Evolutionary conservation across 2,329 filamentous ascomycete species (phyloP).

Genomic region (Colletotrichum liriopes): DNA sequence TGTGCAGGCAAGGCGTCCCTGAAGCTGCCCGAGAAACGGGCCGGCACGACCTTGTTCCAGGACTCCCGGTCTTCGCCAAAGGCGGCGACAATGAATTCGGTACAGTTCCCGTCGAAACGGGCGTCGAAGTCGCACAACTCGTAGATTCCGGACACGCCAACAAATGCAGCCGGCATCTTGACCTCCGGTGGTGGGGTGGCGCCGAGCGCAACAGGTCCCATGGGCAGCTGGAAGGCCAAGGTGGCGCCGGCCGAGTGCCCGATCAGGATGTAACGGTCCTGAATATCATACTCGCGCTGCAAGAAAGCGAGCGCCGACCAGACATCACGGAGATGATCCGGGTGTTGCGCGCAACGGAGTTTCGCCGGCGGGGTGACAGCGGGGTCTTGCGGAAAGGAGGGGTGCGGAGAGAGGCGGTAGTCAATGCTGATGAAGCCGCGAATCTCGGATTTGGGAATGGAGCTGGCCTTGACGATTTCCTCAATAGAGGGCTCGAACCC

Average conservation of each 20-base stretch:
- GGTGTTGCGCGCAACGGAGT: conserved; percentile 66
- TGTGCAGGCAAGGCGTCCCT: conserved; percentile 54
- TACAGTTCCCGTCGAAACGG: conserved; percentile 65
- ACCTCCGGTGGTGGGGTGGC: conserved; percentile 47
- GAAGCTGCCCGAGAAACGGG: conserved; percentile 60
- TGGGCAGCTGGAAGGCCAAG: conserved; percentile 73
- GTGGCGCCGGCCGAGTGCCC: conserved; percentile 78
- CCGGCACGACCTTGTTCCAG: conserved; percentile 73
- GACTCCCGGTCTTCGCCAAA: conserved; percentile 68
- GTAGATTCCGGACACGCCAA: conserved; percentile 78
- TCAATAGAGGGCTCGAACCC: conserved; percentile 63
- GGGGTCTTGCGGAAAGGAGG: conserved; percentile 58
- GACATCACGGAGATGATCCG: conserved; percentile 73
- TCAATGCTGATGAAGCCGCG: conserved; percentile 76
- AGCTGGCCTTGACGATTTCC: conserved; percentile 54
- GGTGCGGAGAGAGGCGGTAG: conserved; percentile 72
- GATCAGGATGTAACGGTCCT: conserved; percentile 68
- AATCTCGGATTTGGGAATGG: conserved; percentile 55
- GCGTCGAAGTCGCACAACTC: conserved; percentile 70
- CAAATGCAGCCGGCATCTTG: conserved; percentile 65
- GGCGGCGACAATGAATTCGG: conserved; percentile 70
- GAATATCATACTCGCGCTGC: conserved; percentile 61
- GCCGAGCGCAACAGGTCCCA: conserved; percentile 56
- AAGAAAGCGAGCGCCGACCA: conserved; percentile 66
- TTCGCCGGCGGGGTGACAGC: conserved; percentile 43